phyloP scores from a whole-genome alignment of 2,329 filamentous ascomycete genomes.

The Aspergillus pseudotamarii region DNA sequence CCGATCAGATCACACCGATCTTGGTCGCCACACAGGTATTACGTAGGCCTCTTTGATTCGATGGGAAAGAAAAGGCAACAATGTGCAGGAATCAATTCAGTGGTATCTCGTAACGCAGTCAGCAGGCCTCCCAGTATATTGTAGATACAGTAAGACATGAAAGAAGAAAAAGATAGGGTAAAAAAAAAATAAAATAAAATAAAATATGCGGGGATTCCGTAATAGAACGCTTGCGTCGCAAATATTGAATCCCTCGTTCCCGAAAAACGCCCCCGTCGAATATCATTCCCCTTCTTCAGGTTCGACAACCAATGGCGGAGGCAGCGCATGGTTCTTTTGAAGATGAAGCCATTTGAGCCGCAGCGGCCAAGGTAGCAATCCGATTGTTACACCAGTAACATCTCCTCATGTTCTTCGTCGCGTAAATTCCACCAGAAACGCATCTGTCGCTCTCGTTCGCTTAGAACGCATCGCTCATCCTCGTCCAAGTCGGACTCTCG shows the following conservation, averaged over 20 bases:
- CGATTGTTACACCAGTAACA: conserved; percentile 30
- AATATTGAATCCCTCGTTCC: conserved; percentile 55
- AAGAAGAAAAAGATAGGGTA: neutral
- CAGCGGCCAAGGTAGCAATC: neutral
- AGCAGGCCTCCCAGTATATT: neutral
- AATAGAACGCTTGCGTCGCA: conserved; percentile 51
- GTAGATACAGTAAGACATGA: neutral
- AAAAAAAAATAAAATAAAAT: neutral
- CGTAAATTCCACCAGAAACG: conserved; percentile 36
- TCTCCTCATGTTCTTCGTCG: conserved; percentile 38
- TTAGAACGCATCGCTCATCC: conserved; percentile 40
- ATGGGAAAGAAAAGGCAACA: too few relatives aligned
- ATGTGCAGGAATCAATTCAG: neutral
- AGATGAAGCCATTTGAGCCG: conserved; percentile 34
- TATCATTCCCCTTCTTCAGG: conserved; percentile 50
- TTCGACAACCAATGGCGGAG: conserved; percentile 47
- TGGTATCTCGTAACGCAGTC: conserved; percentile 1
- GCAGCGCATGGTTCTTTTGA: conserved; percentile 48
- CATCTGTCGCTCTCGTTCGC: conserved; percentile 36
- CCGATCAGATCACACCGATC: neutral
- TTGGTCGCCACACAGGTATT: neutral
- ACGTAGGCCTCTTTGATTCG: neutral
- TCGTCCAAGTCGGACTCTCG: conserved; percentile 36
- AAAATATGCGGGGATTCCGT: conserved; percentile 31
- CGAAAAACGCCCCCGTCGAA: conserved; percentile 48